Evolutionary conservation across 768 basidiomycete species (phyloP), one percentile per base, ranked within the genome.

Genomic region (Phanerochaete sordida): DNA sequence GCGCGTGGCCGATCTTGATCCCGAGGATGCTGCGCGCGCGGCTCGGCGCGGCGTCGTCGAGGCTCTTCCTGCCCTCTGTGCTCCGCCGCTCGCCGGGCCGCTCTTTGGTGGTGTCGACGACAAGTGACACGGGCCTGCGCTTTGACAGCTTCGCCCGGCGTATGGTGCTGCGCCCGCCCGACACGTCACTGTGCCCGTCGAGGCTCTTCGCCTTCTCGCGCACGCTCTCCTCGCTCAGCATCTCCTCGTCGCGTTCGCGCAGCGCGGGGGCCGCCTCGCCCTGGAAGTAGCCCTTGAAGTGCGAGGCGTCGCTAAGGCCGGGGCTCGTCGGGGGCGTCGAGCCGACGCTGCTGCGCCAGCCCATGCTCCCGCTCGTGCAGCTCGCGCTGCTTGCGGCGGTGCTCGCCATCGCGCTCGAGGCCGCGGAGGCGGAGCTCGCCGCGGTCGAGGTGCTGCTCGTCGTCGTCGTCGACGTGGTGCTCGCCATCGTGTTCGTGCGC

Each of bases 321-420:
- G 59, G 59, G 39, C 59, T 60, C 24, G 59, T 60, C 21, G 59
- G 58, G 21, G 59, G 44, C 31, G 59, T 60, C 53, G 53, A 55
- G 21, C 43, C 39, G n/a, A 39, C 37, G 43, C 35, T 54, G 28
- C 45, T 49, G 2, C 30, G 53, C 39, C 50, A 56, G 13, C 35
- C 49, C 15, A 19, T 11, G 19, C 57, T 44, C 23, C 44, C 46
- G 51, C 50, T 30, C 39, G 51, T 37, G 51, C 51, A 59, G 33
- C 56, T 48, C 44, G 56, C n/a, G 23, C 24, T 30, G 45, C 56
- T 57, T 24, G 50, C 39, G 8, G 56, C 30, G 8, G 39, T 56
- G 39, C 54, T 56, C 39, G 44, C 54, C 24, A 28, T 43, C 39
- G 54, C 39, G 26, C 44, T 44, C 24, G 37, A 12, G 48, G 24